Base-by-base conservation (phyloP, 2,329 filamentous ascomycete genomes). In the Fusarium kyushuense region DNA sequence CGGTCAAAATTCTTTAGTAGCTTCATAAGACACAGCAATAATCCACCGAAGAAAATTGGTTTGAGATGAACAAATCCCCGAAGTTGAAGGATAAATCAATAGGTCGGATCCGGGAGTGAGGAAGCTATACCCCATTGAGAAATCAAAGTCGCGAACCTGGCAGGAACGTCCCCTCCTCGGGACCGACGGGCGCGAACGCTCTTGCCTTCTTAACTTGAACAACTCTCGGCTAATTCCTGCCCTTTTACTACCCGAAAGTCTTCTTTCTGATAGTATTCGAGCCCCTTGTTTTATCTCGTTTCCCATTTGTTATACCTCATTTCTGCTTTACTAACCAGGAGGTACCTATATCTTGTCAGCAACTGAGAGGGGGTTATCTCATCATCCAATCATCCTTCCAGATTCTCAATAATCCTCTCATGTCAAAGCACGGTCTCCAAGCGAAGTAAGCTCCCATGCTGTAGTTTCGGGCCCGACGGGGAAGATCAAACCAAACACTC, bases 181-280 rank as follows among this genome's bases (percentile, higher is more conserved):
- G 71, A 67, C 71, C 71, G 71, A 73, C 64, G 67, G 67, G 45
- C 56, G 68, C 57, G n/a, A 69, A 41, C 59, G 14, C 32, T 40
- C 47, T 21, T 57, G 58, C 36, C 61, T 29, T 55, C 49, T 42
- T 48, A 38, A 52, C 43, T 63, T 45, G 23, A 45, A 48, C 49
- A 30, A 54, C 45, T 36, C 54, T 59, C 63, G 64, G 63, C 45
- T 29, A 65, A 35, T 38, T 10, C 36, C 42, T 30, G 23, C 32
- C 13, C 12, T 36, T 27, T 36, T 43, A 16, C 23, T 68, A 23
- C 51, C 65, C 55, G 65, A 66, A 30, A 46, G 33, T 23, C 47
- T 14, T 29, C 17, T 29, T 8, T 29, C 13, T 40, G n/a, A 14
- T 32, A n/a, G 14, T 46, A 38, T 45, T 11, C 48, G 14, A 25